Evolutionary conservation across 805 yeast genomes (phyloP), one percentile per base, ranked within the genome.

Genomic region (Yamadazyma endophytica): DNA sequence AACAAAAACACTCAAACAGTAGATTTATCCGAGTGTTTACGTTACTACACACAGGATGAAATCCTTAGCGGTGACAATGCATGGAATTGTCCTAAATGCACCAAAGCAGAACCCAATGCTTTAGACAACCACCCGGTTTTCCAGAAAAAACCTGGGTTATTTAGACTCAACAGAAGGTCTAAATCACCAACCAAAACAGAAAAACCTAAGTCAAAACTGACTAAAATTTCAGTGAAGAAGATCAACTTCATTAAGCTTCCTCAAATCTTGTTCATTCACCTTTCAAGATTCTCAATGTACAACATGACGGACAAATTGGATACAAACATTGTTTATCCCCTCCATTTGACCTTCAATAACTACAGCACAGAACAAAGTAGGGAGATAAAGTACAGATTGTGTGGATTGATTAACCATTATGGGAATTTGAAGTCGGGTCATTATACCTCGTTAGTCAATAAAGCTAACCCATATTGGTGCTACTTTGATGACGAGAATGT

Each of bases 11-110:
- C 39, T 7, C 38, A 39, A 3, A 40, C 44, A 9, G 66, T 70
- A 11, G 63, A 70, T 30, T 52, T 83, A 33, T 75, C 80, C 27
- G 86, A 82, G 35, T 76, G 88, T 43, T 70, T 83, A 25, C 57
- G 64, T 19, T 64, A 77, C 48, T 82, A 75, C 47, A 74, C 83
- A 0, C 63, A 68, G 32, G 79, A 77, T 36, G 94, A 83, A 51
- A 64, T 77, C 3, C 55, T 83, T 31, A 61, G 67, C n/a, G 82
- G 86, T 16, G 89, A 79, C 5, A 82, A 83, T 56, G 85, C 92
- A 1, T 83, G 94, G 94, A 74, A 79, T 41, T 83, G 94, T 61
- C 89, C 92, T 6, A 73, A 76, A 33, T 83, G 94, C 58, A 56
- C 54, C 31, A 58, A 70, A 37, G 25, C 13, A 13, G 37, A 15